A percentile compares a stretch with the other conserved stretches of the same genome.
Evolutionary conservation across 1,284 basidiomycete genomes (phyloP).

Genomic region (Melampsora americana): DNA sequence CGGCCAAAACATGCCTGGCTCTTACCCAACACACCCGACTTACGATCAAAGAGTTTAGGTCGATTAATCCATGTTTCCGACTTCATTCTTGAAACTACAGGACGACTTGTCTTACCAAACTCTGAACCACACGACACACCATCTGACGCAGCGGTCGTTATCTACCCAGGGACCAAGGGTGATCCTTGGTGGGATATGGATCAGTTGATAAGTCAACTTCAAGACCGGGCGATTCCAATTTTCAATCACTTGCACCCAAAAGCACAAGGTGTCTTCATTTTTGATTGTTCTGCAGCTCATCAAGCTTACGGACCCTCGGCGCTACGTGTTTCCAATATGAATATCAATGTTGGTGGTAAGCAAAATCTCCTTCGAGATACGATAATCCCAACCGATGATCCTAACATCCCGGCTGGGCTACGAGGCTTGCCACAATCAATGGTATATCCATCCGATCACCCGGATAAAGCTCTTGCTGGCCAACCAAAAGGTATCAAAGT

Average conservation of each 20-base stretch:
- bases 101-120: neutral
- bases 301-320: neutral
- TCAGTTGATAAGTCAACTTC: conserved; percentile 17
- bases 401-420: conserved; percentile 3
- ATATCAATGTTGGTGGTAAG: conserved; percentile 16
- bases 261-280: conserved; percentile 6
- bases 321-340: conserved; percentile 9
- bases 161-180: conserved; percentile 23
- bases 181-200: neutral
- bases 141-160: conserved; percentile 1
- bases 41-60: conserved; percentile 12
- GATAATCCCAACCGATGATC: conserved; percentile 18
- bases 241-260: conserved; percentile 17
- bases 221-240: neutral
- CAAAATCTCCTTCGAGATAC: neutral
- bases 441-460: neutral
- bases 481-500: conserved; percentile 18
- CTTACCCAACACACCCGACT: neutral
- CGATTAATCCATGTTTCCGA: conserved; percentile 1
- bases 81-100: conserved; percentile 9
- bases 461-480: neutral
- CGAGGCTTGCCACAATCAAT: neutral
- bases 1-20: conserved; percentile 7
- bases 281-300: conserved; percentile 26
- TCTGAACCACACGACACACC: too few relatives aligned